Evolutionary conservation across 495 filamentous ascomycete genomes (phyloP), one percentile per base, ranked within the genome.

Genomic region (Aspergillus leporis): DNA sequence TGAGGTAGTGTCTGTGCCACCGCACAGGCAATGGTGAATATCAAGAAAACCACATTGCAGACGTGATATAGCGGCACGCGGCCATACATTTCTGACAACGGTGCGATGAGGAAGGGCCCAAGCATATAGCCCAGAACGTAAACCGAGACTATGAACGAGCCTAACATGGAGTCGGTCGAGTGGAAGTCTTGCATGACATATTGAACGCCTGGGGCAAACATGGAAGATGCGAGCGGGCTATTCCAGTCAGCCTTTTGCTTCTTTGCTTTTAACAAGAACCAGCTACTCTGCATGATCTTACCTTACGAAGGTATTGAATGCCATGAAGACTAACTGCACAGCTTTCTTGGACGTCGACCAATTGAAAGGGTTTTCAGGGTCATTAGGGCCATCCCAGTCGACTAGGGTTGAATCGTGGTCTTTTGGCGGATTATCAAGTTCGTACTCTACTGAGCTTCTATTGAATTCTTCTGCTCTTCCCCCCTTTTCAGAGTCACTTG

Each of bases 151-250:
- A 77, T 65, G 46, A 81, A 78, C 4, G 68, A 67, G 14, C 59
- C 65, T 19, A 73, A 50, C 60, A 67, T 68, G 12, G 50, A 71
- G 14, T 62, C 65, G 50, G 73, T 62, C 19, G 70, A 79, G 45
- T 76, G 62, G 60, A 87, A 88, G 3, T 86, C 82, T 28, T 61
- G 55, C 62, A 81, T 77, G 31, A 87, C 78, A 21, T 72, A 73
- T 9, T 62, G 61, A 38, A 87, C 81, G 8, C 83, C 85, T 3
- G 86, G 86, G 0, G 86, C 83, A 54, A 89, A 79, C 68, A 89
- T 87, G 2, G 85, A 85, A 1, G 86, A 87, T 0, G 85, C 85
- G 36, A 89, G 77, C 4, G 69, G 67, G 13, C 69, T 69, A 49
- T 2, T 4, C 30, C 30, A 28, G 43, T 62, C 51, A 62, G 60